Percentiles rank a stretch among this genome's conserved stretches.
Evolutionary conservation across 306 rosid genomes (phyloP).

Genomic region (Luffa aegyptiaca): DNA sequence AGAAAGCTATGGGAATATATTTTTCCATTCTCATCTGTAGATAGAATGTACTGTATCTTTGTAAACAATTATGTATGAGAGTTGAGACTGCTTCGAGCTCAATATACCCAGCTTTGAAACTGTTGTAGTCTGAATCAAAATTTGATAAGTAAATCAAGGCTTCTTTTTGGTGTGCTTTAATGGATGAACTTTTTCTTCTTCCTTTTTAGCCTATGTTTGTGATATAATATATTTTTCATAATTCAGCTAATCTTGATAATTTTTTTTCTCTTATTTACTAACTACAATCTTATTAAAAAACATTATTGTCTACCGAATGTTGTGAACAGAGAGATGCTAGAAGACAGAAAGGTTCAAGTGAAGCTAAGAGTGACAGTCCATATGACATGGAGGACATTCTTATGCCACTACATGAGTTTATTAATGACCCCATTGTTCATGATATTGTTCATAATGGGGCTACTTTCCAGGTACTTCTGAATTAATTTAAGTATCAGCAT

Average conservation of each 20-base stretch:
- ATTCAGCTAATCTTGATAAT: not conserved
- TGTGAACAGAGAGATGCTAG: slow-evolving; percentile 62
- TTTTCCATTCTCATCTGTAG: not conserved
- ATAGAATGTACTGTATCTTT: not conserved
- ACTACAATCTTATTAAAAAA: not conserved
- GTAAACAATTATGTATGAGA: not conserved
- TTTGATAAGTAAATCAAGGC: not conserved
- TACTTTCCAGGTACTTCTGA: slow-evolving; percentile 74
- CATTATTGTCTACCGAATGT: not conserved
- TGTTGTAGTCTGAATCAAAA: not conserved
- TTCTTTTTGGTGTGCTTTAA: no score
- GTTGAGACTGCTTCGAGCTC: not conserved
- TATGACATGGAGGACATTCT: slow-evolving; percentile 64
- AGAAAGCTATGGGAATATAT: not conserved
- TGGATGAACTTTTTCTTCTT: no score
- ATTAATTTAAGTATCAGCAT: not conserved
- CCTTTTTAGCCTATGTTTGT: not conserved
- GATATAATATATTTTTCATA: not conserved
- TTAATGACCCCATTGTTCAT: slow-evolving; percentile 53
- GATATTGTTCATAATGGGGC: slow-evolving; percentile 92
- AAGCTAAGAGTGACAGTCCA: slow-evolving; percentile 27
- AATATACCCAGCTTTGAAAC: not conserved
- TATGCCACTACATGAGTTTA: slow-evolving; percentile 77
- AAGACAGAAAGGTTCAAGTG: slow-evolving; percentile 20
- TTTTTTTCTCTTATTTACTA: not conserved